These are phyloP conservation scores for Populus trichocarpa DNA, from an alignment of 441 rosid species.

Conservation along the genomic window DNA sequence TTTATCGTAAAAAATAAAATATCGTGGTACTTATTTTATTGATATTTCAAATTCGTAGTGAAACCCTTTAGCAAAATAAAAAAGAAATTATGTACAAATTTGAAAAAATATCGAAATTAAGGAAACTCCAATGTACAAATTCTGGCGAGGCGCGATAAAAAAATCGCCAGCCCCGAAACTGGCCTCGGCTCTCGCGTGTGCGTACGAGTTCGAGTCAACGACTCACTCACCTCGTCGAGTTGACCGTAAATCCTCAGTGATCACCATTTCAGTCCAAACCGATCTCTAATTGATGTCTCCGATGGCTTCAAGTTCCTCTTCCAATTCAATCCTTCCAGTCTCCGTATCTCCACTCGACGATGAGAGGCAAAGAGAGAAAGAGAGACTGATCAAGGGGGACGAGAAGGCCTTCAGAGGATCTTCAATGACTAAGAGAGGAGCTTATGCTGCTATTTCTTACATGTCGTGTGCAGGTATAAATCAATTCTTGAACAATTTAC, in stretches of 20 bases:
- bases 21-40: too few species aligned
- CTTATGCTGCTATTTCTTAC: conserved; percentile 82
- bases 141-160: neutral
- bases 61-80: neutral
- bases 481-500: neutral
- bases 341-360: conserved; percentile 45
- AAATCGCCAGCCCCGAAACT: neutral
- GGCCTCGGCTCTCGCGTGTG: neutral
- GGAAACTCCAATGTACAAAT: neutral
- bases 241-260: neutral
- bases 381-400: conserved; percentile 47
- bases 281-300: conserved; percentile 23
- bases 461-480: conserved; percentile 84
- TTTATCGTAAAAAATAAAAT: too few species aligned
- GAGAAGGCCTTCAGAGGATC: conserved; percentile 79
- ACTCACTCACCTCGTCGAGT: neutral
- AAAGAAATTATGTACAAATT: neutral
- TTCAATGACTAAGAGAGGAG: conserved; percentile 88
- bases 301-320: conserved; percentile 47
- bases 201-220: neutral
- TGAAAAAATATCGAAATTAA: neutral
- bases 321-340: conserved; percentile 59
- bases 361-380: conserved; percentile 51
- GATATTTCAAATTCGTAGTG: too few species aligned
- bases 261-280: neutral